Conservation (phyloP, 2,329 filamentous ascomycete genomes). For the Drechslerella stenobrocha region DNA sequence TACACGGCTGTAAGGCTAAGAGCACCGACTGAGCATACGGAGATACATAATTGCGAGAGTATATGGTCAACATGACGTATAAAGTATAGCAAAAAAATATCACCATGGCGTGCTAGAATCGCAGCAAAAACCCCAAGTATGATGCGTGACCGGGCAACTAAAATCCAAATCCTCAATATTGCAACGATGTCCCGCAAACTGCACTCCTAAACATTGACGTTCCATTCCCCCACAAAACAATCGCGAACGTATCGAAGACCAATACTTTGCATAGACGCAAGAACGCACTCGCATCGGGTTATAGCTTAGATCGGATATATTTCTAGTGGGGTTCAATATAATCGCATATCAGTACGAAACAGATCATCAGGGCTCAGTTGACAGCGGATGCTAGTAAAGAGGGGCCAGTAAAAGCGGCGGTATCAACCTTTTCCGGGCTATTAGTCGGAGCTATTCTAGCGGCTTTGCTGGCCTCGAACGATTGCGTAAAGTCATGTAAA, state of each 20-base stretch:
- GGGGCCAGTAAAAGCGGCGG: conserved; percentile 18
- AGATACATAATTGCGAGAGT: too few species aligned
- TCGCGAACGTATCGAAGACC: conserved; percentile 9
- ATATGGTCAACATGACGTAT: too few species aligned
- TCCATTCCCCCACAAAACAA: conserved; percentile 9
- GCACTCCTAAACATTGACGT: background rate
- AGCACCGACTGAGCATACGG: too few species aligned
- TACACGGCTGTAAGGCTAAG: too few species aligned
- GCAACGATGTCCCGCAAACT: too few species aligned
- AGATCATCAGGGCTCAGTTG: conserved; percentile 4
- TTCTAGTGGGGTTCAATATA: background rate
- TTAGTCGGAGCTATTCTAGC: background rate
- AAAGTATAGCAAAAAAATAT: too few species aligned
- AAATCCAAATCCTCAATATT: too few species aligned
- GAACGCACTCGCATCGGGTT: background rate
- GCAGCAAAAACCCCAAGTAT: too few species aligned
- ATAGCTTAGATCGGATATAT: conserved; percentile 4
- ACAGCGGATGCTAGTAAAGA: too few species aligned
- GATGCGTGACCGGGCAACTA: too few species aligned
- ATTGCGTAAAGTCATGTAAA: conserved; percentile 31
- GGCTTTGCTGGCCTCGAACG: conserved; percentile 23
- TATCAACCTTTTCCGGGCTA: conserved; percentile 32
- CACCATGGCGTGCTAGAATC: too few species aligned
- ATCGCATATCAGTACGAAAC: conserved; percentile 4
- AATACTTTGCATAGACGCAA: too few species aligned